Evolutionary conservation across 2,329 filamentous ascomycete species (phyloP).

Genomic region (Phialemonium atrogriseum): DNA sequence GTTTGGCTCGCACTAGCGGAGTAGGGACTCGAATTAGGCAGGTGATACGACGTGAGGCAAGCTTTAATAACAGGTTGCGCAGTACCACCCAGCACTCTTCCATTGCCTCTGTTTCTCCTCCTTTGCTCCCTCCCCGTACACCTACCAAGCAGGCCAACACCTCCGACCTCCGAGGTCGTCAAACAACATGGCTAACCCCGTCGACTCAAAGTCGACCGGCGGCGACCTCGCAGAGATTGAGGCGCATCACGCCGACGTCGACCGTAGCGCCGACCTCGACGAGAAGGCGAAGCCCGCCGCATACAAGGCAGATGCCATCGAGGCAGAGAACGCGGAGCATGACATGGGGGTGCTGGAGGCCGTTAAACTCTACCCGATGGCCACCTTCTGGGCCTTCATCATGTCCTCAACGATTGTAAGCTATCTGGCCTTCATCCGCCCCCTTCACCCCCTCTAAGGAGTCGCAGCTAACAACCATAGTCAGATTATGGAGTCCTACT

Average conservation of each 20-base stretch:
- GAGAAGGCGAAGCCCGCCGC: constrained; percentile 20
- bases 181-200: constrained; percentile 9
- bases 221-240: constrained; percentile 6
- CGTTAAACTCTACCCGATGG: constrained; percentile 24
- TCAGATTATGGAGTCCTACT: constrained; percentile 58
- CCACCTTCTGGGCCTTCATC: constrained; percentile 28
- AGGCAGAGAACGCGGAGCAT: constrained; percentile 39
- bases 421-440: not conserved
- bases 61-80: too few species aligned
- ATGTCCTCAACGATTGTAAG: constrained; percentile 33
- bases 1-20: too few species aligned
- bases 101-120: too few species aligned
- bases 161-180: constrained; percentile 1
- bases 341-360: constrained; percentile 25
- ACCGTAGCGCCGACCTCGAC: constrained; percentile 25
- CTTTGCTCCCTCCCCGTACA: not conserved
- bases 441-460: constrained; percentile 7
- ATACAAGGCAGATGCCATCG: constrained; percentile 44
- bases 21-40: too few species aligned
- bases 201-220: constrained; percentile 7
- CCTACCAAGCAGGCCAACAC: not conserved
- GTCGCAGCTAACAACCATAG: constrained; percentile 10
- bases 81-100: too few species aligned
- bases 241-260: constrained; percentile 13
- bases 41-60: too few species aligned